These are phyloP conservation scores for Avicennia marina DNA, from an alignment of 257 asterid species.

Conservation along the genomic window DNA sequence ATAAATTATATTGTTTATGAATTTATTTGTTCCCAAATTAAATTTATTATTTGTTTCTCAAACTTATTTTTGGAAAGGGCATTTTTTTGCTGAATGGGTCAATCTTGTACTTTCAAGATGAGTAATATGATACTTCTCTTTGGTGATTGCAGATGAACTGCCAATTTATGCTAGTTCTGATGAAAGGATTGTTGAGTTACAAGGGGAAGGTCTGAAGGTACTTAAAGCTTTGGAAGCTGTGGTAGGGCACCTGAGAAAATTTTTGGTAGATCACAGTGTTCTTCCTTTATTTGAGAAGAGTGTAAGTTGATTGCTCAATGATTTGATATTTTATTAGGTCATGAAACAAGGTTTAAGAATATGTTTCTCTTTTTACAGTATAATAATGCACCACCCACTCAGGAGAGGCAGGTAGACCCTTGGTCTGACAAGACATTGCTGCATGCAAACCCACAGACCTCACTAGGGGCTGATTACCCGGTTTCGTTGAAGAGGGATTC, in stretches of 20 bases:
- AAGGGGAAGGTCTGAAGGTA: conserved; percentile 75
- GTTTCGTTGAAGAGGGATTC: conserved; percentile 52
- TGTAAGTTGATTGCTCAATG: conserved; percentile 37
- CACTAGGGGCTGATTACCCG: conserved; percentile 45
- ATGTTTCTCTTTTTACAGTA: conserved; percentile 35
- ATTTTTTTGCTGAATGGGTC: background rate
- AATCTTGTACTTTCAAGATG: conserved; percentile 7
- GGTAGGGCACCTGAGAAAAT: conserved; percentile 70
- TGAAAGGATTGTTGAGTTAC: conserved; percentile 81
- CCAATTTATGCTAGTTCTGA: conserved; percentile 70
- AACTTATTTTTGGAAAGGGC: background rate
- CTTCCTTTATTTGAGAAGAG: conserved; percentile 77
- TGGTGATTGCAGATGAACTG: conserved; percentile 47
- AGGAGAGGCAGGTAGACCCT: conserved; percentile 56
- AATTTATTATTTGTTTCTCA: background rate
- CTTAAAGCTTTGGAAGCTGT: conserved; percentile 76
- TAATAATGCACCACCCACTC: conserved; percentile 36
- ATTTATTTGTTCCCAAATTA: background rate
- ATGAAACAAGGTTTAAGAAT: background rate
- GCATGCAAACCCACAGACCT: conserved; percentile 37
- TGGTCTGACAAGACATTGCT: conserved; percentile 53
- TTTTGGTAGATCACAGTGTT: conserved; percentile 77
- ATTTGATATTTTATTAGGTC: conserved; percentile 3
- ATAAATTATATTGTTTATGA: background rate
- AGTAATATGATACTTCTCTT: conserved; percentile 4